Percentiles rank a stretch among this genome's conserved stretches.
phyloP scores from a whole-genome alignment of 331 rosid genomes.

The Erythrophleum ivorense region DNA sequence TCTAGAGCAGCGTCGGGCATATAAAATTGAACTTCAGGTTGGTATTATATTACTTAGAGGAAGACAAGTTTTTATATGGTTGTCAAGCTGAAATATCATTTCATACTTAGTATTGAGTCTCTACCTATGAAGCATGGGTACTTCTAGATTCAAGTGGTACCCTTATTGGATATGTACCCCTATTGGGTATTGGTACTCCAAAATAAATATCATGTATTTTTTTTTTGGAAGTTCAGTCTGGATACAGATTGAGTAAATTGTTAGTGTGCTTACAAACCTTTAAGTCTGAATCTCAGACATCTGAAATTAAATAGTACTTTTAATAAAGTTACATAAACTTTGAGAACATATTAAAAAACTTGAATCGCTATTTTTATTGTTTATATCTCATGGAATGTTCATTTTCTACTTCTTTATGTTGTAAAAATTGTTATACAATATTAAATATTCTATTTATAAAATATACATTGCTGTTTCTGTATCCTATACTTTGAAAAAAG shows the following conservation, averaged over 20 bases:
- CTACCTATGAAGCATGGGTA: not conserved
- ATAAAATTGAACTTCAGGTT: constrained; percentile 97
- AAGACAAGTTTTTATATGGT: constrained; percentile 25
- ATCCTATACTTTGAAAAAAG: not conserved
- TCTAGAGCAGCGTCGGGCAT: constrained; percentile 93
- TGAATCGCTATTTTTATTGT: too few species aligned
- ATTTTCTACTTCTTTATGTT: not conserved
- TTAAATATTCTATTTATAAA: not conserved
- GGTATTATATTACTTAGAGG: constrained; percentile 40
- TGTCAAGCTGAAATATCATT: constrained; percentile 38
- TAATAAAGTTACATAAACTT: not conserved
- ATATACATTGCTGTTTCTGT: not conserved
- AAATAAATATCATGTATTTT: not conserved
- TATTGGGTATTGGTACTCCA: not conserved
- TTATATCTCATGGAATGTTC: too few species aligned
- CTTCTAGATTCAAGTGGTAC: not conserved
- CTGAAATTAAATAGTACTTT: not conserved
- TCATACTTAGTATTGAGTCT: constrained; percentile 19
- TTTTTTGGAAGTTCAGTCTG: not conserved
- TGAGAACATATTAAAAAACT: not conserved
- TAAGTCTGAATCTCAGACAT: not conserved
- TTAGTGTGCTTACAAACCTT: not conserved
- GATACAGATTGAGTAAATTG: not conserved
- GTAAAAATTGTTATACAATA: not conserved
- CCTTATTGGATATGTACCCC: not conserved